Evolutionary conservation across 208 protist genomes (phyloP), one percentile per base, ranked within the genome.

Genomic region (Zelonia costaricensis): DNA sequence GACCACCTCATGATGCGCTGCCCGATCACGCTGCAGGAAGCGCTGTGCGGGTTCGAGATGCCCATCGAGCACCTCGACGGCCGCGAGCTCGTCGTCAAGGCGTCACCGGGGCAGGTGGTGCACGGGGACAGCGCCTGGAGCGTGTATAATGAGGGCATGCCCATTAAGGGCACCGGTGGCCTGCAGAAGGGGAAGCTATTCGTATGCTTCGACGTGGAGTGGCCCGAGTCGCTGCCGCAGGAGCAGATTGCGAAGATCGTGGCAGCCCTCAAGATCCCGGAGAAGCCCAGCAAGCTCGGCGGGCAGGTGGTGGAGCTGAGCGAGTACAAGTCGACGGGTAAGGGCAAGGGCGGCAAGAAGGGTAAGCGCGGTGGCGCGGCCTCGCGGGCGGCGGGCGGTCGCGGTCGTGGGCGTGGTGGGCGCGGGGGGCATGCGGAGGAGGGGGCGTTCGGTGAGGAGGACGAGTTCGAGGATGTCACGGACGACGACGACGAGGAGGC

Each of bases 1-100:
- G 62, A 86, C n/a, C 94, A 99, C 71, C 83, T 99, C 0, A 33
- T 97, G 55, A 94, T 98, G 66, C 68, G 86, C 20, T 76, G 82
- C 67, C 46, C 61, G 58, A 76, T 99, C 58, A 87, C 73, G 9
- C 83, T 99, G 25, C 52, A 84, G 8, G 97, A 99, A 70, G 97
- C 98, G 10, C 83, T 99, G 18, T 96, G 84, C 43, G 97, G 97
- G 22, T 86, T 95, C 56, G 73, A 89, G 51, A 78, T 98, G 49
- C 70, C 78, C 2, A 43, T 98, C n/a, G 53, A 85, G 69, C 94
- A 98, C 58, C 78, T 98, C 13, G 95, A 98, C 69, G 81, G 76
- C 7, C 78, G 94, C 25, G 68, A 69, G 42, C 46, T 98, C 9
- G 45, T 84, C 18, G 62, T 98, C 15, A 82, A 78, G 56, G 68